Conservation (phyloP, 805 yeast genomes). For the Schwanniomyces yamadae region DNA sequence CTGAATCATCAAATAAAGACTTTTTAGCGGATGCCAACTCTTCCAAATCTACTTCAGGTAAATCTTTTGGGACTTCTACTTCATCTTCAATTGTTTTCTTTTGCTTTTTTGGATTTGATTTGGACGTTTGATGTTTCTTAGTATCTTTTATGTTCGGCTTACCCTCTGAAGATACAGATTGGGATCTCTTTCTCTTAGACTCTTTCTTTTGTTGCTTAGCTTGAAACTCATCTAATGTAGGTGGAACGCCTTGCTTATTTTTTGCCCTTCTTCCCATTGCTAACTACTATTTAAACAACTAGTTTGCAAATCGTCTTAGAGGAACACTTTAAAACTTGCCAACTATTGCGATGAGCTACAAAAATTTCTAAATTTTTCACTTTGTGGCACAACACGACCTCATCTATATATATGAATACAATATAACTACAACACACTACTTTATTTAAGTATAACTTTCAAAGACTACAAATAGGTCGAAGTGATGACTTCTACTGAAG, state of each 20-base stretch:
- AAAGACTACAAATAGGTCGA: neutral
- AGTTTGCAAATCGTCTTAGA: constrained; percentile 6
- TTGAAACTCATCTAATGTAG: constrained; percentile 80
- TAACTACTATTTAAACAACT: neutral
- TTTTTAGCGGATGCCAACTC: constrained; percentile 70
- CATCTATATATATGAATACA: neutral
- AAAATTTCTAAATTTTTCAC: constrained; percentile 10
- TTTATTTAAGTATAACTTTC: too few species aligned
- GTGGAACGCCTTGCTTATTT: constrained; percentile 92
- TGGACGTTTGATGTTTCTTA: constrained; percentile 3
- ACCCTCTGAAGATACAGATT: constrained; percentile 8
- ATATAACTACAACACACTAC: neutral
- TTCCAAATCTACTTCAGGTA: constrained; percentile 67
- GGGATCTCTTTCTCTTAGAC: constrained; percentile 29
- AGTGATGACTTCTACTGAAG: too few species aligned
- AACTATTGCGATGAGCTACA: constrained; percentile 9
- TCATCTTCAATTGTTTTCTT: constrained; percentile 25
- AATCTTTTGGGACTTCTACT: constrained; percentile 43
- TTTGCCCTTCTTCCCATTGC: constrained; percentile 90
- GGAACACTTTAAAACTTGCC: neutral
- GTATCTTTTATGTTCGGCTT: constrained; percentile 12
- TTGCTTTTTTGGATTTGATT: constrained; percentile 10
- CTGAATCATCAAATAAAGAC: constrained; percentile 74
- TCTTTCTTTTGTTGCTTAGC: constrained; percentile 42
- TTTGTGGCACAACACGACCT: constrained; percentile 8